Conservation (phyloP, 805 yeast genomes). For the Cyberlindnera euphorbiiphila region DNA sequence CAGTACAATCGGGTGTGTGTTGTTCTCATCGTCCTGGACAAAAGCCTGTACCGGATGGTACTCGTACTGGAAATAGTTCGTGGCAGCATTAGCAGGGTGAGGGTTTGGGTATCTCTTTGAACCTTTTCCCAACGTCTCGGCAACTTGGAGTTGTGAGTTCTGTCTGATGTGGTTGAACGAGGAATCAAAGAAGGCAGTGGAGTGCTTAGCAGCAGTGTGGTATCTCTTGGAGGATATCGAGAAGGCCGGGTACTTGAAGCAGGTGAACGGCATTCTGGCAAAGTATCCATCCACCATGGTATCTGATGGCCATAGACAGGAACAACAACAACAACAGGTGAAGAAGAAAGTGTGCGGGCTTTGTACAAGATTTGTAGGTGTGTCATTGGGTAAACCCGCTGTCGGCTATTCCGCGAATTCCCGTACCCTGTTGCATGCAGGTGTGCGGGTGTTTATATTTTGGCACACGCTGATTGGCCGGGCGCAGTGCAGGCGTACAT, state of each 20-base stretch:
- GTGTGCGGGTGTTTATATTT: background rate
- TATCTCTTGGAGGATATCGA: constrained; percentile 32
- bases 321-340: background rate
- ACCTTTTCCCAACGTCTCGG: constrained; percentile 21
- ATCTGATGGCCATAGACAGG: background rate
- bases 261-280: constrained; percentile 37
- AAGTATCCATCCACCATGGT: constrained; percentile 15
- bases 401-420: no score
- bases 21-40: constrained; percentile 21
- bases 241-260: constrained; percentile 37
- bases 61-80: constrained; percentile 16
- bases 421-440: no score
- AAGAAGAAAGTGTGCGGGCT: constrained; percentile 1
- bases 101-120: constrained; percentile 27
- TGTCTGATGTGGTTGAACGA: constrained; percentile 38
- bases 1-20: background rate
- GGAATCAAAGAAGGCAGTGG: constrained; percentile 37
- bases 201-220: constrained; percentile 32
- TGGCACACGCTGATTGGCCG: background rate
- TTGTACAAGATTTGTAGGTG: no score
- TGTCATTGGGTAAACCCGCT: no score
- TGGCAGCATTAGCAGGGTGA: constrained; percentile 35
- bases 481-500: background rate
- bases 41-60: constrained; percentile 5
- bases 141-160: constrained; percentile 31